phyloP scores from a whole-genome alignment of 176 grass and related monocot species.

The Carex myosuroides region DNA sequence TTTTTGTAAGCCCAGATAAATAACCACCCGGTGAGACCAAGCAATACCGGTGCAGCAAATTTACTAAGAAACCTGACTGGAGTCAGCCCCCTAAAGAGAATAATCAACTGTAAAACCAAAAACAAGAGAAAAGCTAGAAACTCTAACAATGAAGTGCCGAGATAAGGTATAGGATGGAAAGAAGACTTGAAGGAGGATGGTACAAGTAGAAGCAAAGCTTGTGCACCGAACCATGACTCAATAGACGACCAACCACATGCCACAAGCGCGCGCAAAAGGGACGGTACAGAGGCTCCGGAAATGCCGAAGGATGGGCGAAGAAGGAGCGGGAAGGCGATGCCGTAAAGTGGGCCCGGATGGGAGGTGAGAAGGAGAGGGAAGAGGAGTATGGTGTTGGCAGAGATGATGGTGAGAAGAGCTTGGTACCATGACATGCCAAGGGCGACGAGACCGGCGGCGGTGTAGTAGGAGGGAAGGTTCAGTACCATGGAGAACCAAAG shows the following conservation, averaged over 20 bases:
- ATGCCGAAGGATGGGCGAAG: slow-evolving; percentile 23
- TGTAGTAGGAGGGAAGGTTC: slow-evolving; percentile 26
- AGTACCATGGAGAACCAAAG: slow-evolving; percentile 28
- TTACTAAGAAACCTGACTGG: slow-evolving; percentile 9
- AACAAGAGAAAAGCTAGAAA: slow-evolving; percentile 33
- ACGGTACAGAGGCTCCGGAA: slow-evolving; percentile 17
- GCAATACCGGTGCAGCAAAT: slow-evolving; percentile 26
- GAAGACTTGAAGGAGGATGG: slow-evolving; percentile 17
- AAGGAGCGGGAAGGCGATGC: slow-evolving; percentile 29
- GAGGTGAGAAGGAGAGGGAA: slow-evolving; percentile 25
- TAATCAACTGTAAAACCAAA: slow-evolving; percentile 11
- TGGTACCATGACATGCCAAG: slow-evolving; percentile 32
- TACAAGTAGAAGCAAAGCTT: slow-evolving; percentile 26
- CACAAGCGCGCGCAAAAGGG: slow-evolving; percentile 29
- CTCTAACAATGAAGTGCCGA: slow-evolving; percentile 32
- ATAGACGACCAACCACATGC: slow-evolving; percentile 44
- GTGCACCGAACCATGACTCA: slow-evolving; percentile 38
- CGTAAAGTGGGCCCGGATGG: slow-evolving; percentile 16
- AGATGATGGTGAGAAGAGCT: slow-evolving; percentile 16
- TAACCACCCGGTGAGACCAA: slow-evolving; percentile 10
- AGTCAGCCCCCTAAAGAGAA: slow-evolving; percentile 34
- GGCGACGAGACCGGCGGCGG: slow-evolving; percentile 12
- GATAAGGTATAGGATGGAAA: slow-evolving; percentile 10
- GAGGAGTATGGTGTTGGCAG: slow-evolving; percentile 19
- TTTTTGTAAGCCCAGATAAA: slow-evolving; percentile 31